phyloP scores from a whole-genome alignment of 1,139 yeast species.

The Candida freyschussii region DNA sequence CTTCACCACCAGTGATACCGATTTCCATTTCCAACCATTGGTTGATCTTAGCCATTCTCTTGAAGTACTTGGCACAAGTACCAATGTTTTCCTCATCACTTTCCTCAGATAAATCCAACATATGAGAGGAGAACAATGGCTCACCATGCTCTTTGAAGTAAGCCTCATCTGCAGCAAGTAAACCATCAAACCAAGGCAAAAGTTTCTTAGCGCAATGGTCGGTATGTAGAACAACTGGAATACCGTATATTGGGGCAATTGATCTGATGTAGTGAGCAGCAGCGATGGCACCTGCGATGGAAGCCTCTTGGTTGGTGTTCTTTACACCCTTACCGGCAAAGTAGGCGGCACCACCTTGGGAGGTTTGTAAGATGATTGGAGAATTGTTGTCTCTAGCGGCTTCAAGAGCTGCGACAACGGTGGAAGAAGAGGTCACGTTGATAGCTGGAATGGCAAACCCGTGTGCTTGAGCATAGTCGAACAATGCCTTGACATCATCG shows the following conservation, averaged over 20 bases:
- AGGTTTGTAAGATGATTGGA: constrained; percentile 94
- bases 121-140: constrained; percentile 97
- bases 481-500: constrained; percentile 90
- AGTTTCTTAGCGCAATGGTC: constrained; percentile 99
- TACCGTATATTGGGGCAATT: constrained; percentile 92
- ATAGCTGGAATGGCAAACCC: constrained; percentile 98
- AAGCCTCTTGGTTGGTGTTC: constrained; percentile 89
- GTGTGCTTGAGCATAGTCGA: constrained; percentile 89
- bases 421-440: constrained; percentile 95
- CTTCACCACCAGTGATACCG: constrained; percentile 99
- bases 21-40: constrained; percentile 99
- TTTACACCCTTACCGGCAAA: constrained; percentile 99
- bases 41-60: constrained; percentile 87
- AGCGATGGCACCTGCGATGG: constrained; percentile 93
- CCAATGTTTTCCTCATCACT: constrained; percentile 92
- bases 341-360: constrained; percentile 99
- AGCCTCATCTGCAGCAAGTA: constrained; percentile 94
- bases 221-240: constrained; percentile 95
- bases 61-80: constrained; percentile 91
- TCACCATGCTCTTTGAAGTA: constrained; percentile 81
- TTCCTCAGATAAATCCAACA: constrained; percentile 98
- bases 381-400: constrained; percentile 96
- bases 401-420: constrained; percentile 95
- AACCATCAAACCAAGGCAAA: constrained; percentile 98
- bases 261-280: constrained; percentile 98